Evolutionary conservation across 805 yeast species (phyloP), one percentile per base, ranked within the genome.

Genomic region (Myxozyma mucilagina): DNA sequence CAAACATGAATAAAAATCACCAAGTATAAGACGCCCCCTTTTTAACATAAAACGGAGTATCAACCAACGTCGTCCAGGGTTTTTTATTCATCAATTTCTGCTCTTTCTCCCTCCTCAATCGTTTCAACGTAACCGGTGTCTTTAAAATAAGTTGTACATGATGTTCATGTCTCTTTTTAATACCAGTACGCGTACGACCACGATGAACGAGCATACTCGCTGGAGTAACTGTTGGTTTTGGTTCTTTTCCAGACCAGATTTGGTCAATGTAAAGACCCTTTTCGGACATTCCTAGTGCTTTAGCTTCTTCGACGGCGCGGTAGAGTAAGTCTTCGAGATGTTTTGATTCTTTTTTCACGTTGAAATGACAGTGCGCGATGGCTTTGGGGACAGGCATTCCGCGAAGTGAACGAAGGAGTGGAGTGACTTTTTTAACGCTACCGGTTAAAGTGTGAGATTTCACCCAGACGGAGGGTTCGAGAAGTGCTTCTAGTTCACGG

Each of bases 141-240:
- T 85, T 87, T 60, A 93, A 78, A 60, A 93, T 80, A 48, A 89
- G 89, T 76, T 87, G 84, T 36, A 92, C 84, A 74, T 93, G 96
- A 55, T 90, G 85, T 72, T 82, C 87, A 63, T 88, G 84, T 70
- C 89, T 94, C 36, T 80, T 81, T 53, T 88, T 81, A 59, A 89
- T 75, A 72, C 98, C 98, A 20, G 83, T 80, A 74, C 97, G 84
- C 66, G 97, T 97, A 78, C 98, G 85, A 66, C 94, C 97, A 77
- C 90, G 91, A 72, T 82, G 80, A 68, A 93, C 97, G 9, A 85
- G 74, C 73, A 94, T 82, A 73, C 84, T 86, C 34, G 72, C 69
- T 86, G 87, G 84, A 54, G 75, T 71, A 20, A 96, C 97, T 3
- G 14, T 20, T 8, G 63, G 51, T 36, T 47, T 50, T 2, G 61